Conservation (phyloP, 108 stramenopile species). For the Schizochytrium sp. region DNA sequence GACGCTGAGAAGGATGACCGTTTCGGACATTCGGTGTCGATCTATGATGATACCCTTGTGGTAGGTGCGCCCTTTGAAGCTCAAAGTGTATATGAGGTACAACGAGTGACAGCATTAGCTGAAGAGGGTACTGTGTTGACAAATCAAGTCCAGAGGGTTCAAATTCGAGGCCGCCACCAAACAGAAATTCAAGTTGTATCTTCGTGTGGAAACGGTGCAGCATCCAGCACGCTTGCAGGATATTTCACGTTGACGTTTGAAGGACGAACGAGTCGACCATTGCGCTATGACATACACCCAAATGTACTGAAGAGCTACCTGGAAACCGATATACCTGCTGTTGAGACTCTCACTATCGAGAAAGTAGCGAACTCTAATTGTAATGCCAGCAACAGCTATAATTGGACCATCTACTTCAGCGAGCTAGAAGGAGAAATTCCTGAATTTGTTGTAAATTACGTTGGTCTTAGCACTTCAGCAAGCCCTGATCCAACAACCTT, state of each 20-base stretch:
- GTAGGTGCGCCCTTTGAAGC: constrained; percentile 17
- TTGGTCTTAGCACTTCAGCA: not conserved
- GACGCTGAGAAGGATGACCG: not conserved
- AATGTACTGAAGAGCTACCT: constrained; percentile 29
- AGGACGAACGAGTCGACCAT: not conserved
- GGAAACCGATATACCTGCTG: constrained; percentile 6
- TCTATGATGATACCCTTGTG: not conserved
- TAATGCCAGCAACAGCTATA: not conserved
- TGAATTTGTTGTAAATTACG: not conserved
- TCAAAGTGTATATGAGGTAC: not conserved
- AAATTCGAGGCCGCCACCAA: not conserved
- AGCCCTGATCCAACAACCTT: constrained; percentile 10
- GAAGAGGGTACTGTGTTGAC: not conserved
- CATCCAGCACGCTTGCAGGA: not conserved
- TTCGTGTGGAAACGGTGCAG: constrained; percentile 14
- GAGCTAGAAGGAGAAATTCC: constrained; percentile 4
- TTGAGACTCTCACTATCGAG: constrained; percentile 28
- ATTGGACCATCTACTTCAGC: constrained; percentile 20
- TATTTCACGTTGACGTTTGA: constrained; percentile 25
- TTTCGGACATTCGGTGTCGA: not conserved
- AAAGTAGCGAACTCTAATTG: not conserved
- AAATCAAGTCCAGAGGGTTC: not conserved
- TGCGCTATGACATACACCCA: constrained; percentile 28
- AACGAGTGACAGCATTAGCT: not conserved
- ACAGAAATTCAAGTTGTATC: constrained; percentile 27